Percentiles rank a stretch among this genome's conserved stretches.
Evolutionary conservation across 768 basidiomycete species (phyloP).

Genomic region (Pleurotus citrinopileatus): DNA sequence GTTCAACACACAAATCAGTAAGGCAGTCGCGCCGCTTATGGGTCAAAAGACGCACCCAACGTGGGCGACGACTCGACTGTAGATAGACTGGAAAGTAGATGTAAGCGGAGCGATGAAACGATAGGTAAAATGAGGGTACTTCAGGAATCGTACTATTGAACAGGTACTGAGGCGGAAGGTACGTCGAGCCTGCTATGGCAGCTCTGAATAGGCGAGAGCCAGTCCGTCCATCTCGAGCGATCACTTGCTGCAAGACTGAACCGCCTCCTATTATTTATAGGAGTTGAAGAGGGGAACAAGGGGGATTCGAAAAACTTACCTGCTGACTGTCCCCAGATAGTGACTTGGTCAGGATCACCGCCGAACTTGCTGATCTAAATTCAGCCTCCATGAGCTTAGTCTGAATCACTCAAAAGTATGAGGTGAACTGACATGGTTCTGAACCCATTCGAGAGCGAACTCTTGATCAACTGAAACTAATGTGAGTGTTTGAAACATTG

Average conservation of each 20-base stretch:
- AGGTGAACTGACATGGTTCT: not conserved
- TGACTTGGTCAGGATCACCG: slow-evolving; percentile 19
- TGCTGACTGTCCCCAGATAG: slow-evolving; percentile 19
- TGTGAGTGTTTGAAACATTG: not conserved
- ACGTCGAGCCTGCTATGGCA: slow-evolving; percentile 27
- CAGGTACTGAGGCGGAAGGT: slow-evolving; percentile 25
- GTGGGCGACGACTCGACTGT: slow-evolving; percentile 27
- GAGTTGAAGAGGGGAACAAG: not conserved
- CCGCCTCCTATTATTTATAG: slow-evolving; percentile 24
- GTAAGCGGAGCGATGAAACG: no score
- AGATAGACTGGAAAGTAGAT: slow-evolving; percentile 24
- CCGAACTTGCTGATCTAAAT: slow-evolving; percentile 3
- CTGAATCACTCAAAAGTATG: no score
- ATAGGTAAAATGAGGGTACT: not conserved
- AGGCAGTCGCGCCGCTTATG: not conserved
- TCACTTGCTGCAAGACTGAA: slow-evolving; percentile 30
- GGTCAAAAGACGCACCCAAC: slow-evolving; percentile 27
- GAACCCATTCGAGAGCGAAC: slow-evolving; percentile 5
- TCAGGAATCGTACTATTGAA: slow-evolving; percentile 25
- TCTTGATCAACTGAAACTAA: not conserved
- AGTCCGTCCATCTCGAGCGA: slow-evolving; percentile 28
- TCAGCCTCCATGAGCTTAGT: not conserved
- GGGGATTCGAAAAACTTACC: not conserved
- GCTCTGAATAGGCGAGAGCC: slow-evolving; percentile 23
- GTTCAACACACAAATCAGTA: not conserved